Evolutionary conservation across 2,329 filamentous ascomycete species (phyloP), one percentile per base, ranked within the genome.

Genomic region (Ophiocordyceps australis): DNA sequence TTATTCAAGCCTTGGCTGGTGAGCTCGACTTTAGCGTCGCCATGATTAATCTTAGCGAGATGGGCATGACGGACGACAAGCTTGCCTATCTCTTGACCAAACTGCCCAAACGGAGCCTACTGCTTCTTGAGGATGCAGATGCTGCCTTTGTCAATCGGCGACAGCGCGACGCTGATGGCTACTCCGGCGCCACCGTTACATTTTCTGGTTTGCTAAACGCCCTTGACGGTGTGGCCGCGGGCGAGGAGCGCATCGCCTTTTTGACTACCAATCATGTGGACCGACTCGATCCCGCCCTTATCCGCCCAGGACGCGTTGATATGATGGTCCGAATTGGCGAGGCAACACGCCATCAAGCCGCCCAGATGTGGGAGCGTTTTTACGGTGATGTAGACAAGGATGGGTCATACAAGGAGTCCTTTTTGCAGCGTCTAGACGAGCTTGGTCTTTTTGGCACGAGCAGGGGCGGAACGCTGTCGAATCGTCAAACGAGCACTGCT

Each of bases 191-290:
- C 3, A 89, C 79, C 12, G 85, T 94, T 14, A 98, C 89, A 0
- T 95, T 94, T 41, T 95, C 86, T 0, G 86, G 86, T 0, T 56
- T 95, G 13, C 57, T 95, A 20, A 85, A 85, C 40, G 77, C 79
- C 0, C 50, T 86, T 10, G 89, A 98, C 35, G 89, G 89, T 2
- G 72, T 95, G n/a, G 83, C 83, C 6, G 91, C 85, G 26, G 81
- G 83, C 9, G 89, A 95, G 46, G 86, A 95, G 55, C 70, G 89
- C 27, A 79, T 98, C 33, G 73, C 91, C 2, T 93, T 98, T 49
- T 60, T 92, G 34, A 98, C 89, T 3, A 92, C 86, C 13, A 98
- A 98, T 42, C 82, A 94, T 42, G 72, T 93, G 20, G 83, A 94
- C 36, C 67, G 81, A 21, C 64, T 95, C 2, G 83, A 94, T 41